Conservation (phyloP, 2,329 filamentous ascomycete species). For the Exophiala bonariae region DNA sequence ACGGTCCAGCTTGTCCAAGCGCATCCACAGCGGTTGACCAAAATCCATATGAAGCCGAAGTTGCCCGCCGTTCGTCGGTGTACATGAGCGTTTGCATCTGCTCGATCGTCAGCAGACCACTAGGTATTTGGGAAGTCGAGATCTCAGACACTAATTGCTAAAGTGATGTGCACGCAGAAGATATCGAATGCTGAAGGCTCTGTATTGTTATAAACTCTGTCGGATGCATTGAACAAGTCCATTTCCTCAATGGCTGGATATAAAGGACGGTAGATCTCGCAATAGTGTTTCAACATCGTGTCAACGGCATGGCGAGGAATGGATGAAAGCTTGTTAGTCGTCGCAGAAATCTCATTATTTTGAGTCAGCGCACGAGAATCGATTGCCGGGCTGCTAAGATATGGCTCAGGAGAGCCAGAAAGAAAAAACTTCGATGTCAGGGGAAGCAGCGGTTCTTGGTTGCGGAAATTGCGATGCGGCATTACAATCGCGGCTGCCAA, state of each 20-base stretch:
- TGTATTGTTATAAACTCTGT: conserved; percentile 10
- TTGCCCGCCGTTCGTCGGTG: conserved; percentile 13
- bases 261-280: conserved; percentile 13
- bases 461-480: conserved; percentile 2
- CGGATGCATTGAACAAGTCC: conserved; percentile 9
- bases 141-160: conserved; percentile 14
- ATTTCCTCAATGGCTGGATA: conserved; percentile 13
- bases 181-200: conserved; percentile 5
- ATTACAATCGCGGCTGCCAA: conserved; percentile 1
- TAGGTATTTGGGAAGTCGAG: background rate
- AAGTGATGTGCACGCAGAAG: conserved; percentile 12
- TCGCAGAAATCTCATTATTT: background rate
- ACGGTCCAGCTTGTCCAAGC: conserved; percentile 4
- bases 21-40: conserved; percentile 11
- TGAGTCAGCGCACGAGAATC: background rate
- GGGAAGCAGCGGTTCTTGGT: conserved; percentile 3
- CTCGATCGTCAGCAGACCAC: background rate
- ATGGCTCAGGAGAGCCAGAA: conserved; percentile 7
- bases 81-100: conserved; percentile 15
- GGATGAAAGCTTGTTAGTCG: conserved; percentile 8
- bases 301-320: conserved; percentile 15
- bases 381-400: background rate
- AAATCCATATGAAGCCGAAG: conserved; percentile 8
- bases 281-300: conserved; percentile 18
- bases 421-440: conserved; percentile 10